Percentiles rank a stretch among this genome's conserved stretches.
Conservation (phyloP, 2,329 filamentous ascomycete species). For the Epichloe scottii region DNA sequence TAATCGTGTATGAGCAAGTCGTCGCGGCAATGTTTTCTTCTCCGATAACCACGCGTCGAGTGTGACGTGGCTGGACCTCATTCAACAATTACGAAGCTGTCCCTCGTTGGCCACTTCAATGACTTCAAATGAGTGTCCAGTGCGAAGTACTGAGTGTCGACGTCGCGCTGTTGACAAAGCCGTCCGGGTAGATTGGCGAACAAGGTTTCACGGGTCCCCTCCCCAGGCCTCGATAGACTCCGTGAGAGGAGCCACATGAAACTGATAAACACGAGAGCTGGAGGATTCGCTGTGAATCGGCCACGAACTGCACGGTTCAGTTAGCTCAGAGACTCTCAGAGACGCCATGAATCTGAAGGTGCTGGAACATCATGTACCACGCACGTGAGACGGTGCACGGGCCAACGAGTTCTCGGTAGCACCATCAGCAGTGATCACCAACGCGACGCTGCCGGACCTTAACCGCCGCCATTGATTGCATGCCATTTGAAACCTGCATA, state of each 20-base stretch:
- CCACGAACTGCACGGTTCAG: background rate
- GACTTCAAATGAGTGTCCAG: background rate
- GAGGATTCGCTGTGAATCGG: background rate
- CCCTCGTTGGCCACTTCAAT: background rate
- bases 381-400: constrained; percentile 16
- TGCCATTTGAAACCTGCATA: background rate
- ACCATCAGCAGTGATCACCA: background rate
- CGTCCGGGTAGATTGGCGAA: background rate
- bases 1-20: background rate
- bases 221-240: constrained; percentile 12
- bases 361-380: constrained; percentile 9
- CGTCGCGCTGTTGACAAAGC: background rate
- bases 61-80: background rate
- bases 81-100: background rate
- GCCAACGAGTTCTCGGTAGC: constrained; percentile 6
- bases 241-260: constrained; percentile 11
- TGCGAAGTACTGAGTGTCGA: background rate
- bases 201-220: constrained; percentile 10
- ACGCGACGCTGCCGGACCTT: background rate
- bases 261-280: background rate
- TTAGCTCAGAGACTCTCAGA: background rate
- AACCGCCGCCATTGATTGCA: background rate
- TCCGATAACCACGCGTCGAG: background rate
- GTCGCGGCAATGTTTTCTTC: background rate
- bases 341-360: constrained; percentile 6